Evolutionary conservation across 2,329 filamentous ascomycete genomes (phyloP).

Genomic region (Cadophora luteo-olivacea): DNA sequence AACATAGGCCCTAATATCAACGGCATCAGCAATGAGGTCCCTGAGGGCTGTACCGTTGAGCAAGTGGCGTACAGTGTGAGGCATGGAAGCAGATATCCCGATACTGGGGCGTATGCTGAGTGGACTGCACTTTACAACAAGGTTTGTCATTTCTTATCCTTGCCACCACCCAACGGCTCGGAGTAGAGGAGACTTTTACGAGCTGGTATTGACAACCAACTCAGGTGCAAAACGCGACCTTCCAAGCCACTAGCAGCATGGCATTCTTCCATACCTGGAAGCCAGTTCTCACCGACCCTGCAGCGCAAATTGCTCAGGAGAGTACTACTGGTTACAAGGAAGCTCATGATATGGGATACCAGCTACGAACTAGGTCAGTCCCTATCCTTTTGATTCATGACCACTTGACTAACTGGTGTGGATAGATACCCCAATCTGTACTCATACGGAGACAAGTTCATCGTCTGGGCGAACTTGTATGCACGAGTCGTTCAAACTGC

Average conservation of each 20-base stretch:
- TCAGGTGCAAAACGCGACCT: conserved; percentile 59
- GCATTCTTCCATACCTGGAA: conserved; percentile 65
- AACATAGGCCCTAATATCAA: conserved; percentile 61
- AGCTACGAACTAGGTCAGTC: conserved; percentile 51
- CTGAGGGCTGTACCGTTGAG: conserved; percentile 63
- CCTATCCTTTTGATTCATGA: neutral
- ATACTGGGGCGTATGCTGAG: conserved; percentile 62
- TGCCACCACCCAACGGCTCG: neutral
- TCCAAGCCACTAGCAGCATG: conserved; percentile 59
- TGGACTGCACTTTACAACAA: conserved; percentile 58
- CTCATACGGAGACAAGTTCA: conserved; percentile 52
- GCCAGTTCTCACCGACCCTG: conserved; percentile 60
- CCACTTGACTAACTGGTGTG: conserved; percentile 18
- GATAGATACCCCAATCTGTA: conserved; percentile 56
- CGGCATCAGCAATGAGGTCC: conserved; percentile 59
- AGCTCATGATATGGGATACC: conserved; percentile 60
- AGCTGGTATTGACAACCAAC: conserved; percentile 7
- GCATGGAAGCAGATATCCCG: conserved; percentile 69
- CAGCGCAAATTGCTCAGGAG: conserved; percentile 62
- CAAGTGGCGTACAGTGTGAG: conserved; percentile 65
- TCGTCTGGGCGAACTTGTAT: conserved; percentile 72
- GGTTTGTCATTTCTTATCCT: conserved; percentile 41
- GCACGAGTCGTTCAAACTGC: conserved; percentile 68
- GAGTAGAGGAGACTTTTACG: neutral
- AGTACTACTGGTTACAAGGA: conserved; percentile 70